Evolutionary conservation across 176 grass and related monocot genomes (phyloP), one percentile per base, ranked within the genome.

Genomic region (Musa itinerans): DNA sequence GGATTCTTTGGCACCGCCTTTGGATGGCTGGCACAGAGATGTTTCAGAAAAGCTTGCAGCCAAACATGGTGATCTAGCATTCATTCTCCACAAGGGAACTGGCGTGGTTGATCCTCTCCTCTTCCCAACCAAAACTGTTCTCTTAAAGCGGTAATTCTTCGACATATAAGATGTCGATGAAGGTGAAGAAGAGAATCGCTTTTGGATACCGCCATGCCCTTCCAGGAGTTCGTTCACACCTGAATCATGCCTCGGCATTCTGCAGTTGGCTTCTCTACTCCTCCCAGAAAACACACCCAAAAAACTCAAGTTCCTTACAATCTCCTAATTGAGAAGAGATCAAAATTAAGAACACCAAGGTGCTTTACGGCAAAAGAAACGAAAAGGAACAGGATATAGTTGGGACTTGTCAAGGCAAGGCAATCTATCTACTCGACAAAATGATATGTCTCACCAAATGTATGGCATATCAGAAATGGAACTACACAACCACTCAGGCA

Each of bases 121-220:
- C 63, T 78, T 80, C 20, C 65, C 74, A 68, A 85, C 34, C 78
- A 78, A 22, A 78, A 79, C 14, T 76, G 84, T 78, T 23, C 78
- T 72, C 77, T 82, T 92, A 15, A 82, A 71, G 77, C 79, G 66
- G 71, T 87, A 80, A 68, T 65, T 92, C 76, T 74, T 78, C 72
- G 49, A 75, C 61, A 63, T 26, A 9, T 68, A 84, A 63, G 83
- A 76, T 50, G 85, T 48, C 22, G 76, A 79, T 27, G 92, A 79
- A 74, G 83, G 76, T 54, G 92, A 85, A 75, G 84, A 76, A 43
- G 62, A 79, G 74, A 87, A 71, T 75, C 84, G 80, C 74, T 91
- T 96, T 43, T 83, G 77, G 81, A 72, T 83, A 68, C 78, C 83
- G 73, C 52, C 43, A 9, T 29, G 19, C 4, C 21, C 29, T 29